These are phyloP conservation scores for Lasiodiplodia citricola DNA, from an alignment of 2,329 filamentous ascomycete species.

Conservation along the genomic window DNA sequence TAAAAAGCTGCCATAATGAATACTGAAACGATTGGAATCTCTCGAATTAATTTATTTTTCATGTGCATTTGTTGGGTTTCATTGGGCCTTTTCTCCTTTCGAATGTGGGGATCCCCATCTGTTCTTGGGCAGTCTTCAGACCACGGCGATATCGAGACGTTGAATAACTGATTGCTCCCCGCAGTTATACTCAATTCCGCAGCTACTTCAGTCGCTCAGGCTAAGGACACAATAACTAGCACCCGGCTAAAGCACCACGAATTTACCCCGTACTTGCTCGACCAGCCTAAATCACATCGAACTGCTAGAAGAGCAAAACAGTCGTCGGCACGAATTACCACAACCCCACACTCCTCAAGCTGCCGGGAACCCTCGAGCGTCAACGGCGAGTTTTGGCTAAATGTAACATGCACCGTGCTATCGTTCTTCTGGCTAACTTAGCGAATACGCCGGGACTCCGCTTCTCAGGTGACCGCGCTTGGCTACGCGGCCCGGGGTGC, in stretches of 20 bases:
- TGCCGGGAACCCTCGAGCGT: background rate
- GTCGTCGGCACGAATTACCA: background rate
- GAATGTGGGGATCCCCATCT: background rate
- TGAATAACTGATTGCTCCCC: background rate
- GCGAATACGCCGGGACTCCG: background rate
- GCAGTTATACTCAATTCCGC: background rate
- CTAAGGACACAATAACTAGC: background rate
- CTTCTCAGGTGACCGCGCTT: background rate
- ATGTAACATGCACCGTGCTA: background rate
- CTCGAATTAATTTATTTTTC: background rate
- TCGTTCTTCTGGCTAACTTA: background rate
- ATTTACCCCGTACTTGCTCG: background rate
- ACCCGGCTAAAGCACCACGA: background rate
- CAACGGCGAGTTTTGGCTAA: background rate
- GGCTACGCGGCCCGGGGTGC: conserved; percentile 4
- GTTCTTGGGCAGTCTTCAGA: background rate
- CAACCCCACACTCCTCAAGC: background rate
- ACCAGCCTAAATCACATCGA: background rate
- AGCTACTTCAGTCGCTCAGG: background rate
- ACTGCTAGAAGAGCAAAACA: background rate
- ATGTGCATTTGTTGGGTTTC: background rate
- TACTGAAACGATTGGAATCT: background rate
- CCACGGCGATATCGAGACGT: background rate
- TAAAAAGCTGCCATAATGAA: background rate
- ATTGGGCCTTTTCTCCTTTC: background rate